phyloP scores from a whole-genome alignment of 2,329 filamentous ascomycete species.

The Aspergillus ochraceoroseus region DNA sequence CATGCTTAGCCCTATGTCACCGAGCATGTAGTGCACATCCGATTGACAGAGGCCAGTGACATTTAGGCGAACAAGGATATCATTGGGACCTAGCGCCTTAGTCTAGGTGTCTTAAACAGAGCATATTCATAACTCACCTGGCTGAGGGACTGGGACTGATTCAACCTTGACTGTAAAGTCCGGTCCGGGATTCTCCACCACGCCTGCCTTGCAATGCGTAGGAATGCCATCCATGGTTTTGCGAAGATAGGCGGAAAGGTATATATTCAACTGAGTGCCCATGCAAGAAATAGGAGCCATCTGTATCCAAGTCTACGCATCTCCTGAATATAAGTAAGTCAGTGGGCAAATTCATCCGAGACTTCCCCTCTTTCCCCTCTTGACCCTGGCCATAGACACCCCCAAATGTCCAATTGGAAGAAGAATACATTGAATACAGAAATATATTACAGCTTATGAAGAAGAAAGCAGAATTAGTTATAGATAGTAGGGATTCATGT shows the following conservation, averaged over 20 bases:
- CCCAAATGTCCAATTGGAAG: slow-evolving; percentile 9
- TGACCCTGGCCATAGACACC: neutral
- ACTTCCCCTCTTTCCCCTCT: slow-evolving; percentile 5
- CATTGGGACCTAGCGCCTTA: slow-evolving; percentile 44
- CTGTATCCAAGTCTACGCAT: too few species aligned
- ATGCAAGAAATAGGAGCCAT: too few species aligned
- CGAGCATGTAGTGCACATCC: slow-evolving; percentile 56
- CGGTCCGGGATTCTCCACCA: slow-evolving; percentile 49
- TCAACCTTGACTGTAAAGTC: slow-evolving; percentile 48
- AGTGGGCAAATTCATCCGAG: slow-evolving; percentile 3
- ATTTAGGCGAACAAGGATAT: slow-evolving; percentile 55
- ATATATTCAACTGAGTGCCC: too few species aligned
- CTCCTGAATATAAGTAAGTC: neutral
- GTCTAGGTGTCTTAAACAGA: too few species aligned
- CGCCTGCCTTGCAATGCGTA: slow-evolving; percentile 49
- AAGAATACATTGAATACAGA: slow-evolving; percentile 16
- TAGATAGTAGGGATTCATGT: too few species aligned
- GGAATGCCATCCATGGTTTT: slow-evolving; percentile 34
- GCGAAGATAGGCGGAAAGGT: slow-evolving; percentile 1
- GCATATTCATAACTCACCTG: slow-evolving; percentile 33
- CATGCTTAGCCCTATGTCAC: slow-evolving; percentile 51
- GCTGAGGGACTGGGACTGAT: slow-evolving; percentile 47
- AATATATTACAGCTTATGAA: neutral
- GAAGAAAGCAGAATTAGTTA: too few species aligned
- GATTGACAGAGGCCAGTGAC: slow-evolving; percentile 55